Conservation (phyloP, 2,329 filamentous ascomycete genomes). For the Aureobasidium namibiae region DNA sequence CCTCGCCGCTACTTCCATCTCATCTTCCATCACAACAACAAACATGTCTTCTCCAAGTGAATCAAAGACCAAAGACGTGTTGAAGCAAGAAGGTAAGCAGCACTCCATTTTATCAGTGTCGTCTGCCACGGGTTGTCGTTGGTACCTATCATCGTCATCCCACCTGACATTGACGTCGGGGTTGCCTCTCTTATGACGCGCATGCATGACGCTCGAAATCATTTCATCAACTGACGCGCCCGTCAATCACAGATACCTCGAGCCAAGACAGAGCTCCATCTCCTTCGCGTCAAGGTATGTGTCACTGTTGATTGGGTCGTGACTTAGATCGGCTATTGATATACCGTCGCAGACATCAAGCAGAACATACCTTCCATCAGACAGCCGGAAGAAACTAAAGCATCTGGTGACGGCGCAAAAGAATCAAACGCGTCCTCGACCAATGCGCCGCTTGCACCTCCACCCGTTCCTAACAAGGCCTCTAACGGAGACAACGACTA, state of each 20-base stretch:
- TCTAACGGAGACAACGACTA: constrained; percentile 41
- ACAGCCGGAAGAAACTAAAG: constrained; percentile 24
- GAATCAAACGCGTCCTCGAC: constrained; percentile 20
- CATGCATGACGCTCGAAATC: background rate
- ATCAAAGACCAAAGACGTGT: constrained; percentile 8
- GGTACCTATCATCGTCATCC: background rate
- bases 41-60: constrained; percentile 11
- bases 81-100: constrained; percentile 11
- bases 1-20: background rate
- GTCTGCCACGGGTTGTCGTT: background rate
- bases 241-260: background rate
- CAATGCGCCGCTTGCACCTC: constrained; percentile 45
- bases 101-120: background rate
- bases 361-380: constrained; percentile 22
- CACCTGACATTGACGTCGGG: background rate
- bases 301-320: background rate
- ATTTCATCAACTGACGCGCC: background rate
- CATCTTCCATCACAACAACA: background rate
- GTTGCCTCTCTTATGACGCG: background rate
- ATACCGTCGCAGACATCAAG: background rate
- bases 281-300: constrained; percentile 9
- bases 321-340: background rate
- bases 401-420: constrained; percentile 24
- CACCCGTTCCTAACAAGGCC: constrained; percentile 36
- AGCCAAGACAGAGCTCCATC: constrained; percentile 5